phyloP scores from a whole-genome alignment of 192 early-diverging fungal genomes.

The Coemansia sp. region DNA sequence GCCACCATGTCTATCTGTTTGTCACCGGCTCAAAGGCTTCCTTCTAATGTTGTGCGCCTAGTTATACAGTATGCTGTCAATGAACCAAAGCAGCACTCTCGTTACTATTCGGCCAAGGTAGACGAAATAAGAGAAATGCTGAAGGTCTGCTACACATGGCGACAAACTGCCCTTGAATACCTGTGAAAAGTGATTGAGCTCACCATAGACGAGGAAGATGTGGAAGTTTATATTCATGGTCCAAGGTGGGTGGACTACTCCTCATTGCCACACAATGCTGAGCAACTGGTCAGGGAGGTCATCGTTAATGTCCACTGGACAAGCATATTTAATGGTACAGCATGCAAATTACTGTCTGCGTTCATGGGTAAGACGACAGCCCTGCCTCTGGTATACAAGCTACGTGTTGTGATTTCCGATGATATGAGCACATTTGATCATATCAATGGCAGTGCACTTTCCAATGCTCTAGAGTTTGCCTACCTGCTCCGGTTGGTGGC shows the following conservation, averaged over 20 bases:
- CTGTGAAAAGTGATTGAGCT: neutral
- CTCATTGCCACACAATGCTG: neutral
- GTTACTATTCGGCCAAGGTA: neutral
- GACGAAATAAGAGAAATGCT: slow-evolving; percentile 3
- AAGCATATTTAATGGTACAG: neutral
- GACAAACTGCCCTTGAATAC: neutral
- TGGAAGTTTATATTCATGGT: neutral
- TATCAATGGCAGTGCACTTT: neutral
- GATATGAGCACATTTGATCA: neutral
- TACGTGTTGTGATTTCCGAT: neutral
- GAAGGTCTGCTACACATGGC: neutral
- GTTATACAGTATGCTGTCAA: neutral
- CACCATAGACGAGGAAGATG: neutral
- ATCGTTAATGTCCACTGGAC: neutral
- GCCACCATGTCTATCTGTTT: neutral
- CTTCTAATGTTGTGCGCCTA: neutral
- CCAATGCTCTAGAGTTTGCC: neutral
- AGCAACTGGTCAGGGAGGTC: neutral
- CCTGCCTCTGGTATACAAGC: neutral
- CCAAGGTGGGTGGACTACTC: neutral
- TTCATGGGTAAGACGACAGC: neutral
- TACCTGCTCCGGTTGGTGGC: neutral
- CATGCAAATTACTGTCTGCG: neutral
- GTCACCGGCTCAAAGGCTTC: neutral
- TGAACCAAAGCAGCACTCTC: neutral